phyloP scores from a whole-genome alignment of 257 asterid genomes.

The Anisodus tanguticus region DNA sequence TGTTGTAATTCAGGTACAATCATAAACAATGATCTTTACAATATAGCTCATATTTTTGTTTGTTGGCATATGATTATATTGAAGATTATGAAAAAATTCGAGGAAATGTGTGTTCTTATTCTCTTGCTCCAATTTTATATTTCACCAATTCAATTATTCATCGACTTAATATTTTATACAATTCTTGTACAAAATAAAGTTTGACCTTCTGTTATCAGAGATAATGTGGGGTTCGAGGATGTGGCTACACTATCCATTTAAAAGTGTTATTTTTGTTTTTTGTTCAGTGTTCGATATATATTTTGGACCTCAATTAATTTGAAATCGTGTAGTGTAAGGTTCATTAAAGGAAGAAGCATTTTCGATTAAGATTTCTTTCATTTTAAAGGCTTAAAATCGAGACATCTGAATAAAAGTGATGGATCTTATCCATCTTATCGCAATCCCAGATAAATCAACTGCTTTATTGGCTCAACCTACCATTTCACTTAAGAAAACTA shows the following conservation, averaged over 20 bases:
- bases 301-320: neutral
- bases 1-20: no score
- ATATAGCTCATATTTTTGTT: no score
- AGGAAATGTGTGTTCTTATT: no score
- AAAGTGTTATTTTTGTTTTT: neutral
- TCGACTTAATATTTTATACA: neutral
- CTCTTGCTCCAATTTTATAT: no score
- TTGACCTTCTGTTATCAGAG: neutral
- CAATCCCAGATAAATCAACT: neutral
- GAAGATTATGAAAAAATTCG: no score
- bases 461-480: slow-evolving; percentile 22
- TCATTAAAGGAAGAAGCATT: neutral
- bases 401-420: neutral
- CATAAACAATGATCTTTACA: no score
- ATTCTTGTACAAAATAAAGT: neutral
- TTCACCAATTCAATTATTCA: no score
- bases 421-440: neutral
- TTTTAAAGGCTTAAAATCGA: neutral
- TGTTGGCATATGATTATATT: no score
- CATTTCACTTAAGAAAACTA: neutral
- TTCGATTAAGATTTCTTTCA: neutral
- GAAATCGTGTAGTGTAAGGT: accelerated
- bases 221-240: neutral
- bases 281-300: neutral
- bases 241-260: neutral